phyloP scores from a whole-genome alignment of 2,329 filamentous ascomycete species.

The Trichoderma gracile region DNA sequence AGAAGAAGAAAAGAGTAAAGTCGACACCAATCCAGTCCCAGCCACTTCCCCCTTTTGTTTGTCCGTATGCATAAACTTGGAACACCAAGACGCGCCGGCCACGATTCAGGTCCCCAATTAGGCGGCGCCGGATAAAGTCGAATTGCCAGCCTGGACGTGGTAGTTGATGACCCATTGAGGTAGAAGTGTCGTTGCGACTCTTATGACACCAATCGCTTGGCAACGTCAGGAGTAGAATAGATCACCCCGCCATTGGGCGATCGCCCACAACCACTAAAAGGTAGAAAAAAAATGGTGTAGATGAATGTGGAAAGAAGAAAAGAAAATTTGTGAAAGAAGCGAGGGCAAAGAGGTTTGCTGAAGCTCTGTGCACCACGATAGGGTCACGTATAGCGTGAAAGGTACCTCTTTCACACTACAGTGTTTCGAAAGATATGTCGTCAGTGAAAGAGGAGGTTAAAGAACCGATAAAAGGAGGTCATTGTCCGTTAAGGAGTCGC shows the following conservation, averaged over 20 bases:
- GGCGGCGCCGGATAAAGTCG: conserved; percentile 2
- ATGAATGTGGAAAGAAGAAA: neutral
- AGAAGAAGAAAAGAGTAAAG: neutral
- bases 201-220: conserved; percentile 2
- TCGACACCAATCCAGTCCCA: conserved; percentile 1
- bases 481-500: too few relatives aligned
- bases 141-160: neutral
- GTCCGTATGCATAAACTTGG: too few relatives aligned
- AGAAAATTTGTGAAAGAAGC: neutral
- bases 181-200: neutral
- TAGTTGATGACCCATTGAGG: neutral
- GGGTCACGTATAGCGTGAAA: too few relatives aligned
- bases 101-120: neutral
- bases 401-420: too few relatives aligned
- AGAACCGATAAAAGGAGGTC: too few relatives aligned
- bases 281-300: neutral
- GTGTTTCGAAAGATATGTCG: too few relatives aligned
- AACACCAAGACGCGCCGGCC: neutral
- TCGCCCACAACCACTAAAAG: conserved; percentile 1
- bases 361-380: too few relatives aligned
- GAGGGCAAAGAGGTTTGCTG: too few relatives aligned
- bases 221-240: conserved; percentile 1
- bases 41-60: neutral
- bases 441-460: too few relatives aligned
- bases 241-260: neutral